Conservation (phyloP, 768 basidiomycete genomes). For the Megacollybia marginata region DNA sequence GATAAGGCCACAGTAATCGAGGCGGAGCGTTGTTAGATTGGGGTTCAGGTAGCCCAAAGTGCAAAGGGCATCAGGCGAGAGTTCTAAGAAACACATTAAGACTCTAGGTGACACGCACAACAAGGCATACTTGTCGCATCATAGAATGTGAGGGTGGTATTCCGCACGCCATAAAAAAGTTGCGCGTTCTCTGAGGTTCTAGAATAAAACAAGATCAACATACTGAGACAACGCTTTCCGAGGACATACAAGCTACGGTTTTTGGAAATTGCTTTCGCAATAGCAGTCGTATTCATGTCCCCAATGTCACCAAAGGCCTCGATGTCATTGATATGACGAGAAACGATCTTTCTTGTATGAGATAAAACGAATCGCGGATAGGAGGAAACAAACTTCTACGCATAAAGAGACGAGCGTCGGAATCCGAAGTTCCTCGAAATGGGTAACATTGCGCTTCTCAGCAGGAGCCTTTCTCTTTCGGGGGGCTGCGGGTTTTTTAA, state of each 20-base stretch:
- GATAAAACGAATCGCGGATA: not conserved
- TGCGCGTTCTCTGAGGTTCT: conserved; percentile 76
- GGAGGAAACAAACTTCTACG: conserved; percentile 49
- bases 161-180: conserved; percentile 75
- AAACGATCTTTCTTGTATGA: conserved; percentile 52
- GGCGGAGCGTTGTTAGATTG: conserved; percentile 67
- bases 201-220: conserved; percentile 1
- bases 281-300: conserved; percentile 72
- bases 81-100: conserved; percentile 34
- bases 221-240: conserved; percentile 1
- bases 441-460: conserved; percentile 61
- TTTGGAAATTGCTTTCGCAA: conserved; percentile 76
- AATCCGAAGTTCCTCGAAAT: conserved; percentile 64
- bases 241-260: conserved; percentile 70
- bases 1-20: conserved; percentile 84
- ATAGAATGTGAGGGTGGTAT: conserved; percentile 65
- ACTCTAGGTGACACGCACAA: not conserved
- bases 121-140: conserved; percentile 80
- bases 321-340: conserved; percentile 82
- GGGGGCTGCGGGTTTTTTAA: conserved; percentile 66
- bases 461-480: conserved; percentile 55
- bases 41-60: conserved; percentile 79
- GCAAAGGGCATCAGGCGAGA: conserved; percentile 58
- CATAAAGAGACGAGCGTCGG: conserved; percentile 73
- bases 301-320: conserved; percentile 88